Base-by-base conservation (phyloP, 495 filamentous ascomycete genomes). In the Delitschia confertaspora region DNA sequence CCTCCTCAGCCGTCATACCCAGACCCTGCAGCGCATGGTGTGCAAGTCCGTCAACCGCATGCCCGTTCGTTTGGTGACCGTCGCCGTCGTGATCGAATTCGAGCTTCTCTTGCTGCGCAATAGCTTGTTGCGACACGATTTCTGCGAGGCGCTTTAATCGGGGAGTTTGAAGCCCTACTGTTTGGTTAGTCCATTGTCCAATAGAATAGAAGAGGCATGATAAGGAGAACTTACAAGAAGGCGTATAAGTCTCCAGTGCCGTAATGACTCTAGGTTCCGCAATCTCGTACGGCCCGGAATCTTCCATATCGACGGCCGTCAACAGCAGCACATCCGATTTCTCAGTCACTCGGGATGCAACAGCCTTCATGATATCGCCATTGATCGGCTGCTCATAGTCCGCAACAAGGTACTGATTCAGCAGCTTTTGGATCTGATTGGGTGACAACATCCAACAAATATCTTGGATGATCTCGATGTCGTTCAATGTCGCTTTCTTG, bases 401-500 rank as follows among this genome's bases (percentile, higher is more conserved):
- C 16, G 93, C 93, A 16, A 96, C 89, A 30, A 99, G 79, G 58
- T 99, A 99, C 60, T 96, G 93, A 64, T 99, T 99, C 48, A 99
- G 69, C 9, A 99, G 74, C 67, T 99, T 99, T 59, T 99, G 93
- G 41, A 99, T 99, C 62, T 99, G 93, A 62, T 94, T 96, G 13
- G 93, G 88, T 0, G 91, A 95, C 27, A 99, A 80, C 91, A 96
- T 96, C 93, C 93, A 99, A 72, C 93, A 99, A 48, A 99, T 99
- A 61, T 99, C 93, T 70, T 99, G 93, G 47, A 99, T 99, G 53
- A 99, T 99, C 65, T 96, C 93, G 58, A 99, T 99, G 61, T 99
- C 93, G 64, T 95, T 95, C 58, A 99, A 63, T 3, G 93, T 99
- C 5, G 93, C 93, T 66, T 99, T 99, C 77, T 99, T 99, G 46